These are phyloP conservation scores for Aspergillus aculeatus DNA, from an alignment of 2,329 filamentous ascomycete species.

Conservation along the genomic window DNA sequence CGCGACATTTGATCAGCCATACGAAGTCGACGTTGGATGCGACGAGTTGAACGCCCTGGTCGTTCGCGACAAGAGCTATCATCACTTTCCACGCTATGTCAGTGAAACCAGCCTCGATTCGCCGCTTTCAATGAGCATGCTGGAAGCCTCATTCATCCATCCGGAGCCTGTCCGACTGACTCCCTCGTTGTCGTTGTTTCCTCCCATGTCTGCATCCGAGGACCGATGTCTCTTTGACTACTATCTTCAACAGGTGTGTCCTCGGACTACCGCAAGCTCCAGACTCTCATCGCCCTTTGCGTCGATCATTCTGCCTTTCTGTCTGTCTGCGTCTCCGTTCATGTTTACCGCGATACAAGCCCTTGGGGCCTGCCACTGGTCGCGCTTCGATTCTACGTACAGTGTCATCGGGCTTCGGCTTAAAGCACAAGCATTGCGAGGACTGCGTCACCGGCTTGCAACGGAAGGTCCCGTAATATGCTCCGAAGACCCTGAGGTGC, in stretches of 20 bases:
- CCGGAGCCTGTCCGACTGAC: constrained; percentile 10
- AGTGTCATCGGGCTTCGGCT: constrained; percentile 36
- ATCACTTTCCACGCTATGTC: not conserved
- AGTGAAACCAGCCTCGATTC: constrained; percentile 1
- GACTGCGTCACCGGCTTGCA: constrained; percentile 36
- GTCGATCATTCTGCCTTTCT: constrained; percentile 41
- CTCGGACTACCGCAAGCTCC: constrained; percentile 41
- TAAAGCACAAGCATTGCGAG: constrained; percentile 38
- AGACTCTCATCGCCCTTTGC: constrained; percentile 39
- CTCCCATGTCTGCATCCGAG: constrained; percentile 28
- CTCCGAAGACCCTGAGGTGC: constrained; percentile 34
- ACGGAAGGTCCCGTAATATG: constrained; percentile 28
- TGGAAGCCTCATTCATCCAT: not conserved
- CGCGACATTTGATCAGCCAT: constrained; percentile 28
- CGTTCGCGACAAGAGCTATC: constrained; percentile 5
- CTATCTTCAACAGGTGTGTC: constrained; percentile 42
- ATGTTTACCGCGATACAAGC: constrained; percentile 41
- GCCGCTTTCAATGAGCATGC: not conserved
- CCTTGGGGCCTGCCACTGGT: constrained; percentile 40
- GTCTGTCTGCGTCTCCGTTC: constrained; percentile 37
- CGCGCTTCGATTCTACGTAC: constrained; percentile 32
- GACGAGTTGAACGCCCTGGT: constrained; percentile 23
- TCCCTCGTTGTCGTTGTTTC: constrained; percentile 28
- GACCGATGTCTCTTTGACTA: constrained; percentile 40
- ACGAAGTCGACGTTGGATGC: constrained; percentile 26